Conservation (phyloP, 2,329 filamentous ascomycete genomes). For the Orbilia ellipsospora region DNA sequence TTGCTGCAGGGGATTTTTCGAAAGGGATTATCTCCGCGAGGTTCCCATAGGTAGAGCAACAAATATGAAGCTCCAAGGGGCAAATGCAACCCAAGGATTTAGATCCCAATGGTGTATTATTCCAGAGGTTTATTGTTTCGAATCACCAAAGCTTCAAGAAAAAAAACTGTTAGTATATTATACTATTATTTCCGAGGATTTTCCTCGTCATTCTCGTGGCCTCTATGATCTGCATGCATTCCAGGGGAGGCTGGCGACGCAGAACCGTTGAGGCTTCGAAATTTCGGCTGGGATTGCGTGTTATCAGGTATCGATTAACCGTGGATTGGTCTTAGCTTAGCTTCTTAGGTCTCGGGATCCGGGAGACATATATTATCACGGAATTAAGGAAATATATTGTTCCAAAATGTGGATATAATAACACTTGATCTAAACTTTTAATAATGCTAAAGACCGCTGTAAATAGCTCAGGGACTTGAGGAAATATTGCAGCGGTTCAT, state of each 20-base stretch:
- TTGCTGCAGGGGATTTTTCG: conserved; percentile 37
- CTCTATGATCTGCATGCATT: conserved; percentile 28
- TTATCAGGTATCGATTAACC: conserved; percentile 28
- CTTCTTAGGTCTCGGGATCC: not conserved
- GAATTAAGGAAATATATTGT: conserved; percentile 55
- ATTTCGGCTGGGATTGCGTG: conserved; percentile 53
- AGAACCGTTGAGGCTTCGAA: conserved; percentile 34
- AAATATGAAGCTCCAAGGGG: no score
- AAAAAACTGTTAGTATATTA: conserved; percentile 24
- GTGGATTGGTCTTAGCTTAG: conserved; percentile 26
- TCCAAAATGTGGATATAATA: conserved; percentile 50
- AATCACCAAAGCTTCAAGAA: conserved; percentile 19
- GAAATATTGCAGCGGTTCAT: conserved; percentile 4
- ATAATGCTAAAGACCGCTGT: conserved; percentile 39
- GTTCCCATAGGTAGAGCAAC: conserved; percentile 2
- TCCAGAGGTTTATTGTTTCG: not conserved
- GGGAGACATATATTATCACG: conserved; percentile 50
- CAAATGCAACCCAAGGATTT: conserved; percentile 22
- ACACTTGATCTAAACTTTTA: conserved; percentile 1
- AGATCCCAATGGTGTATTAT: conserved; percentile 21
- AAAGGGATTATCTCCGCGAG: conserved; percentile 10
- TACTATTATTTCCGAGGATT: conserved; percentile 49
- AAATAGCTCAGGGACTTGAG: conserved; percentile 43
- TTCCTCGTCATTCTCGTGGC: conserved; percentile 18
- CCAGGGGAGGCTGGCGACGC: conserved; percentile 25